Base-by-base conservation (phyloP, 108 stramenopile genomes). In the Stephanodiscus minutulus region DNA sequence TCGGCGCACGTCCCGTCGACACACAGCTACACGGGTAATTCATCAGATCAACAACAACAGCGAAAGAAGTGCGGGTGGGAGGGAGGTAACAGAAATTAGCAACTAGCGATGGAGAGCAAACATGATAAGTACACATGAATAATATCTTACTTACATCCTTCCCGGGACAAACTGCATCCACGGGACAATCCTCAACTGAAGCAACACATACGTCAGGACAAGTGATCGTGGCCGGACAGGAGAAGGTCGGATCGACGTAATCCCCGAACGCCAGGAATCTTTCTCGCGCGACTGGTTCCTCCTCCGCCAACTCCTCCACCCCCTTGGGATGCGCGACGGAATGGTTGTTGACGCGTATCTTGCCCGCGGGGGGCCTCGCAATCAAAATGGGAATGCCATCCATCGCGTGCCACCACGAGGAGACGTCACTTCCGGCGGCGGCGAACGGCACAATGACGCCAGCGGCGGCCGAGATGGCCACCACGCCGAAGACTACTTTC, bases 1-100 rank as follows among this genome's bases (percentile, higher is more conserved):
- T 62, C 69, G 35, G 73, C 77, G 66, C 86, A 88, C 0, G 66
- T 82, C 46, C 87, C 87, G 59, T 86, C 87, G 43, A 15, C 49
- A 68, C 87, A 87, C 8, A 85, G 70, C 54, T 72, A 52, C 17
- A 20, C 9, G 50, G 22, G n/a, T n/a, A 20, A 20, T 52, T 2
- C 50, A 52, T 24, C 20, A 27, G 52, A 12, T 53, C 7, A 25
- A 27, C 3, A 20, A 25, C 20, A 25, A 27, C 24, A 24, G 1
- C 6, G 22, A 24, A 24, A 24, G 13, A 20, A n/a, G n/a, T n/a
- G n/a, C n/a, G n/a, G n/a, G n/a, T n/a, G n/a, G n/a, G n/a, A n/a
- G n/a, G n/a, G n/a, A 52, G 11, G 18, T 7, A 24, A 4, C 17
- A 49, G 8, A 20, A 8, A 49, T 49, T 17, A 52, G 18, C 20